Base-by-base conservation (phyloP, 2,329 filamentous ascomycete species). In the Lachnellula willkommii region DNA sequence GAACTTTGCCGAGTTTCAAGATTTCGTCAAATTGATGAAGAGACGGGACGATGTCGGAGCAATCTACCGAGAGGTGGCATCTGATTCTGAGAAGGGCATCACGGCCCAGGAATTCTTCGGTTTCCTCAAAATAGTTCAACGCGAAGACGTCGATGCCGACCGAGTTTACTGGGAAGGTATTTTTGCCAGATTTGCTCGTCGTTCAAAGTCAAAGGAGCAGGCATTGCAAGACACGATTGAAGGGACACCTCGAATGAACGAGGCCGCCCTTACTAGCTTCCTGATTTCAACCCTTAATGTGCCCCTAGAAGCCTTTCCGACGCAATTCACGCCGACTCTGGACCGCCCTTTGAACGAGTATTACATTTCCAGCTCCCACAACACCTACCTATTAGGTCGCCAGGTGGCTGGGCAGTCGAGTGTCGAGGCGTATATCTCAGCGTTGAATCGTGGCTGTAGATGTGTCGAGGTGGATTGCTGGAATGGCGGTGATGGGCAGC, bases 401-500 rank as follows among this genome's bases (percentile, higher is more conserved):
- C 94, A 99, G 71, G 86, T 97, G 2, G 88, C 85, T 11, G 93
- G 93, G 28, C 83, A 89, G 46, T 96, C 94, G 2, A 97, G 92
- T 68, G 89, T 95, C 2, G 94, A 99, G 71, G 91, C 91, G 45
- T 99, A 99, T 73, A 95, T 97, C 65, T 85, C 85, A 8, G 90
- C 92, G 3, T 80, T 99, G 6, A 85, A 89, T 60, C 87, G 89
- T 58, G 92, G 92, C 8, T 99, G 94, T 70, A 88, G 94, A 50
- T 97, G 94, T 71, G 87, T 99, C 47, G 94, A 99, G 73, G 90
- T 99, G 52, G 94, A 99, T 72, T 97, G 93, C 73, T 99, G 94
- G 94, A 91, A 99, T 72, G 94, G 94, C 15, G 81, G 83, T 52
- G 88, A 96, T 68, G 90, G 90, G 40, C 83, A 90, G 66, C 94